These are phyloP conservation scores for Suillus spraguei DNA, from an alignment of 768 basidiomycete genomes.

Conservation along the genomic window DNA sequence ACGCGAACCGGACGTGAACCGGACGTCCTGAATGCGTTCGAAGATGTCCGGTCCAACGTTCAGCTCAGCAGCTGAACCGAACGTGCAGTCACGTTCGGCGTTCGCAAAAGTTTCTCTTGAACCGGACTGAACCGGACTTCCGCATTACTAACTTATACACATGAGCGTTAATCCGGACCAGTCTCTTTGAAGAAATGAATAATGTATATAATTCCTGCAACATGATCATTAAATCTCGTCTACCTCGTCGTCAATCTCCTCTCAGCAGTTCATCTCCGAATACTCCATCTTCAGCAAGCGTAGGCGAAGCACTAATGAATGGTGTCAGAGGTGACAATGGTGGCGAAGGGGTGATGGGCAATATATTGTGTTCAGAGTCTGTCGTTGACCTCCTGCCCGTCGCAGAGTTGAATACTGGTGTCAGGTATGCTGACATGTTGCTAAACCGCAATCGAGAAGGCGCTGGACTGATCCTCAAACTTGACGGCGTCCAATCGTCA, in stretches of 20 bases:
- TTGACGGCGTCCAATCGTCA: neutral
- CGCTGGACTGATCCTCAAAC: neutral
- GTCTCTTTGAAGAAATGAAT: slow-evolving; percentile 24
- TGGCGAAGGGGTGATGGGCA: neutral
- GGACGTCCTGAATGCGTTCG: too few relatives aligned
- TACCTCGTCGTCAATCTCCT: neutral
- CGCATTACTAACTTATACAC: neutral
- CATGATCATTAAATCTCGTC: neutral
- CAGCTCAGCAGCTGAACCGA: too few relatives aligned
- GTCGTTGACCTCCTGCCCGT: neutral
- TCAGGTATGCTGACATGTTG: neutral
- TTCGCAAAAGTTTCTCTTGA: too few relatives aligned
- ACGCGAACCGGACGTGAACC: too few relatives aligned
- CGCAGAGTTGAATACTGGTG: neutral
- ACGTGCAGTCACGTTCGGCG: too few relatives aligned
- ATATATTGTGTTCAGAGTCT: neutral
- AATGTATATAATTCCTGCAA: slow-evolving; percentile 24
- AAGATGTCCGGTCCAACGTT: too few relatives aligned
- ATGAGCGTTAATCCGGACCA: slow-evolving; percentile 16
- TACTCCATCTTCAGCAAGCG: neutral
- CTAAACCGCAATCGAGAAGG: neutral
- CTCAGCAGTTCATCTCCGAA: neutral
- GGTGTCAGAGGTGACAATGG: neutral
- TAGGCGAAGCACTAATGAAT: neutral
- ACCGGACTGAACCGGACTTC: too few relatives aligned